Percentiles rank a stretch among this genome's conserved stretches.
Evolutionary conservation across 208 protist species (phyloP).

Genomic region (Crithidia expoeki): DNA sequence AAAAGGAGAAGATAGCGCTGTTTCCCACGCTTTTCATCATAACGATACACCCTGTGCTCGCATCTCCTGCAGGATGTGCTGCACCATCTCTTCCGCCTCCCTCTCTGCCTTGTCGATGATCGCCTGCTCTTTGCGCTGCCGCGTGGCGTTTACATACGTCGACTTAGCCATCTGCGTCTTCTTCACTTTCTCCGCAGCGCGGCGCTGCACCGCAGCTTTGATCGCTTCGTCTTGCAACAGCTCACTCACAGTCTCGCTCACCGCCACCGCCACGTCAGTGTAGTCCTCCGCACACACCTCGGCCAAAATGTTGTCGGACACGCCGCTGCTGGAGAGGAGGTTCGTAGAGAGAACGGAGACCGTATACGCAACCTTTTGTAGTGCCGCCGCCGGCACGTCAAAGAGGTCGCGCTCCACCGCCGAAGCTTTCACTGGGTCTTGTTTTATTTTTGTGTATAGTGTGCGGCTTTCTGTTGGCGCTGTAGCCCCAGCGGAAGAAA

Average conservation of each 20-base stretch:
- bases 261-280: constrained; percentile 42
- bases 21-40: too few species aligned
- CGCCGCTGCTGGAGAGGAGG: constrained; percentile 32
- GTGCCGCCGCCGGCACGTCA: constrained; percentile 34
- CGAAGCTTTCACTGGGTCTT: neutral
- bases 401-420: constrained; percentile 26
- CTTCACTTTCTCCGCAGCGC: constrained; percentile 53
- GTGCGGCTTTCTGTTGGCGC: neutral
- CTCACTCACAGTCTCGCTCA: constrained; percentile 63
- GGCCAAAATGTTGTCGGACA: constrained; percentile 5
- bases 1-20: too few species aligned
- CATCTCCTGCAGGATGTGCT: constrained; percentile 81
- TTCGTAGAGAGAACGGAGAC: constrained; percentile 60
- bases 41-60: constrained; percentile 32
- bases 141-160: constrained; percentile 16
- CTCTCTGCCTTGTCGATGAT: constrained; percentile 75
- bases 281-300: constrained; percentile 40
- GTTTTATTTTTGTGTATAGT: neutral
- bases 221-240: constrained; percentile 68
- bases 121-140: constrained; percentile 51
- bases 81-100: constrained; percentile 76
- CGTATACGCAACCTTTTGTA: constrained; percentile 56
- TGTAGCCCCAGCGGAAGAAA: neutral
- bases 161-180: constrained; percentile 31
- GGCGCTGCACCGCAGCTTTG: constrained; percentile 64